phyloP scores from a whole-genome alignment of 345 rosid genomes.

The Populus ilicifolia region DNA sequence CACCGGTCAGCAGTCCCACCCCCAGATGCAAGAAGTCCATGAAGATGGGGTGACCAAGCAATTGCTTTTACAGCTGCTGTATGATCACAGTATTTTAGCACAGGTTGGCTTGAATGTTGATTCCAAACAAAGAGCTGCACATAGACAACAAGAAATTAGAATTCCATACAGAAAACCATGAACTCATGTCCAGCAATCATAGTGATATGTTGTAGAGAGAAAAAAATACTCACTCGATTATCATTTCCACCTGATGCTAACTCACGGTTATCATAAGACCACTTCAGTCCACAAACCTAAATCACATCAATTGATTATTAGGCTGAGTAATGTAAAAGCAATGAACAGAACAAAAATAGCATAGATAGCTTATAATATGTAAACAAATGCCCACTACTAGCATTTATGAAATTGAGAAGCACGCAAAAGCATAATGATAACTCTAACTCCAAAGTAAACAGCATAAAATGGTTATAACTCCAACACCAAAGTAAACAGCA shows the following conservation, averaged over 20 bases:
- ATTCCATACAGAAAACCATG: not conserved
- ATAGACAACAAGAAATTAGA: constrained; percentile 17
- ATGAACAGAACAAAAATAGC: not conserved
- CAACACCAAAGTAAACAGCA: not conserved
- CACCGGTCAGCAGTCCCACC: constrained; percentile 98
- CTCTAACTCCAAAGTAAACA: not conserved
- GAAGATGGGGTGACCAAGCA: constrained; percentile 99
- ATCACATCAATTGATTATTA: constrained; percentile 19
- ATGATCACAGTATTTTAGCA: constrained; percentile 85
- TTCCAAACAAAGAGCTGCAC: constrained; percentile 97
- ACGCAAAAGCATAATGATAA: not conserved
- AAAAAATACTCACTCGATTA: constrained; percentile 56
- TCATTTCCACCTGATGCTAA: constrained; percentile 99
- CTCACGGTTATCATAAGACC: constrained; percentile 97
- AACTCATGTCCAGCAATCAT: not conserved
- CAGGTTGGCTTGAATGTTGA: constrained; percentile 89
- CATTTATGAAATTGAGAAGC: constrained; percentile 3
- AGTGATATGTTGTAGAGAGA: not conserved
- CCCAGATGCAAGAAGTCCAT: constrained; percentile 97
- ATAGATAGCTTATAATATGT: not conserved
- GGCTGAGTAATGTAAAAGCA: constrained; percentile 2
- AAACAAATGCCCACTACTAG: not conserved
- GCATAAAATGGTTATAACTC: not conserved
- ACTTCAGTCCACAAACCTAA: constrained; percentile 91
- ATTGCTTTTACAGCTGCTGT: constrained; percentile 99